These are phyloP conservation scores for Plasmodium gonderi DNA, from an alignment of 169 alveolate genomes.

Conservation along the genomic window DNA sequence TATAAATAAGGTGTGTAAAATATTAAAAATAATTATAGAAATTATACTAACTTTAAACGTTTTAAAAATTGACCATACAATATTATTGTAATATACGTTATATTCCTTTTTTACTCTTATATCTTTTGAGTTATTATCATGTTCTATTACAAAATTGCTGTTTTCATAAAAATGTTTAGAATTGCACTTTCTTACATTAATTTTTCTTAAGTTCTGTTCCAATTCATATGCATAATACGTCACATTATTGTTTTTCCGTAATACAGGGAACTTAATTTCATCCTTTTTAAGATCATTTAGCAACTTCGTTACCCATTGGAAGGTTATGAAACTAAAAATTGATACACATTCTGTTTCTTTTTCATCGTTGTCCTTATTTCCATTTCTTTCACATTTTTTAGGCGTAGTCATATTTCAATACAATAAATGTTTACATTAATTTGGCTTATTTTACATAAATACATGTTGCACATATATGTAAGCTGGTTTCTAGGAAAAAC, in stretches of 20 bases:
- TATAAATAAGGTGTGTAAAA: conserved; percentile 37
- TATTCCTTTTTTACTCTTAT: conserved; percentile 7
- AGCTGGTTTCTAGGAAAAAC: neutral
- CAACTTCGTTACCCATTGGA: conserved; percentile 41
- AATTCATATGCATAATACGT: conserved; percentile 18
- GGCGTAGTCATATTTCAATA: conserved; percentile 19
- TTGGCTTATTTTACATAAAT: neutral
- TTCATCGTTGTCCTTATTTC: conserved; percentile 8
- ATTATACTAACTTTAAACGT: conserved; percentile 46
- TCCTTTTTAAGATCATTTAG: conserved; percentile 20
- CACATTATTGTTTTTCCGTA: conserved; percentile 7
- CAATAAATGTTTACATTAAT: neutral
- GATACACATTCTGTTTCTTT: conserved; percentile 20
- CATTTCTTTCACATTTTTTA: neutral
- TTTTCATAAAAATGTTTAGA: conserved; percentile 11
- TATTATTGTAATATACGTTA: conserved; percentile 36
- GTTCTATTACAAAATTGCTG: neutral
- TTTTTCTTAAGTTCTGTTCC: conserved; percentile 44
- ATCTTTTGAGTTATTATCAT: neutral
- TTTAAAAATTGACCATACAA: conserved; percentile 46
- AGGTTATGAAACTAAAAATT: conserved; percentile 28
- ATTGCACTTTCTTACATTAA: conserved; percentile 15
- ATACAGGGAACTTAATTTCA: conserved; percentile 24
- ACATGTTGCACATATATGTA: neutral
- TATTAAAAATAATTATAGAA: conserved; percentile 24